Conservation (phyloP, 768 basidiomycete species). For the Brasilioporus rufonigricans region DNA sequence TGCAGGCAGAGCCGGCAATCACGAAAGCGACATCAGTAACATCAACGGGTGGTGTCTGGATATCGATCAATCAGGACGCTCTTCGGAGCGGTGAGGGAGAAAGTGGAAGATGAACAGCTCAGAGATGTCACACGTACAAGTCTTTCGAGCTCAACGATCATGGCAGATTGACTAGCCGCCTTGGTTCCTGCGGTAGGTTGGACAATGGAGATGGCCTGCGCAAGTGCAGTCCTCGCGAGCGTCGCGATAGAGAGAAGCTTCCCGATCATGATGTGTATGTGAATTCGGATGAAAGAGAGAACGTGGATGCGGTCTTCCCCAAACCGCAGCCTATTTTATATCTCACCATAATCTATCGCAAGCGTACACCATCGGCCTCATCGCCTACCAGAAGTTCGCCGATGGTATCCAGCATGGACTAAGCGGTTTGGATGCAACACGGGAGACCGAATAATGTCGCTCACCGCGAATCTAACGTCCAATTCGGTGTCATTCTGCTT, state of each 20-base stretch:
- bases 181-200: constrained; percentile 32
- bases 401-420: background rate
- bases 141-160: constrained; percentile 40
- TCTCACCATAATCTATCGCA: background rate
- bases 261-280: constrained; percentile 4
- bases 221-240: constrained; percentile 27
- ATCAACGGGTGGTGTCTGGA: background rate
- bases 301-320: background rate
- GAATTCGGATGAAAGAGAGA: too few relatives aligned
- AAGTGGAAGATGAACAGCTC: background rate
- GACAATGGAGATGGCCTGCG: constrained; percentile 39
- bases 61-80: background rate
- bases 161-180: constrained; percentile 31
- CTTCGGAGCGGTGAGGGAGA: too few relatives aligned
- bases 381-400: too few relatives aligned
- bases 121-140: constrained; percentile 31
- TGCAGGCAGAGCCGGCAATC: background rate
- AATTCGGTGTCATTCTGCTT: too few relatives aligned
- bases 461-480: background rate
- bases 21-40: constrained; percentile 3
- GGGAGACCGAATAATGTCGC: background rate
- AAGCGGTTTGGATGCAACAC: background rate
- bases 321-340: constrained; percentile 4
- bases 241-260: constrained; percentile 8
- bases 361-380: too few relatives aligned